phyloP scores from a whole-genome alignment of 177 flowering plant species.

The Viscum album region DNA sequence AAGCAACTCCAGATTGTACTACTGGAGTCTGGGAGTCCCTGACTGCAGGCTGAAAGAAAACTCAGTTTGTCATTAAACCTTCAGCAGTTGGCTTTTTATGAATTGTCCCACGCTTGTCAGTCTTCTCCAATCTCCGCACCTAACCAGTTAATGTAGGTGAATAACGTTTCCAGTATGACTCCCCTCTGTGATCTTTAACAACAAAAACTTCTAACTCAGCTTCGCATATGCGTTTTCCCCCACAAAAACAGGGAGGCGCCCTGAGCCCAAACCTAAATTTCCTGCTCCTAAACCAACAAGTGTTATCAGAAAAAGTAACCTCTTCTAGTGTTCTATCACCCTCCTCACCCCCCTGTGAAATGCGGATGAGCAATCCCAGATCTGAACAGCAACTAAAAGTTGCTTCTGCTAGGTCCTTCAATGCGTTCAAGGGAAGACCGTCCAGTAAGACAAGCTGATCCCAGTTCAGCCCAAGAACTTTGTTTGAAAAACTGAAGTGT shows the following conservation, averaged over 20 bases:
- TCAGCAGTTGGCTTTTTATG: no score
- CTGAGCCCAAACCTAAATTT: conserved; percentile 52
- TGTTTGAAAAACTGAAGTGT: no score
- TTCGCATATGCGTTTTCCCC: conserved; percentile 43
- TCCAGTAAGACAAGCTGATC: neutral
- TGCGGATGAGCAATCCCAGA: conserved; percentile 42
- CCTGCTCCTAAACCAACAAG: conserved; percentile 60
- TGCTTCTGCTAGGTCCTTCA: conserved; percentile 41
- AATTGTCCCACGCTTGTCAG: no score
- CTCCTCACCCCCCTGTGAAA: conserved; percentile 48
- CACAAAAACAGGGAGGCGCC: conserved; percentile 41
- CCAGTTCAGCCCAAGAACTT: neutral
- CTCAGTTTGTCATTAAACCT: no score
- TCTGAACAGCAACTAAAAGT: conserved; percentile 36
- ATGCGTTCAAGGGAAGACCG: conserved; percentile 31
- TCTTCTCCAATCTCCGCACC: no score
- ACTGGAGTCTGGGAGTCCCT: no score
- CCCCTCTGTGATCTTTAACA: conserved; percentile 47
- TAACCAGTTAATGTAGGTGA: no score
- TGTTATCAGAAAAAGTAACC: conserved; percentile 49
- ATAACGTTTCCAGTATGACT: conserved; percentile 9
- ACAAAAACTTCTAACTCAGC: conserved; percentile 54
- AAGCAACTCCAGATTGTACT: no score
- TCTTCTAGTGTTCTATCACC: conserved; percentile 57
- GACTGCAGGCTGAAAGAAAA: no score